Evolutionary conservation across 148 eudicot species (phyloP).

Genomic region (Cornus controversa): DNA sequence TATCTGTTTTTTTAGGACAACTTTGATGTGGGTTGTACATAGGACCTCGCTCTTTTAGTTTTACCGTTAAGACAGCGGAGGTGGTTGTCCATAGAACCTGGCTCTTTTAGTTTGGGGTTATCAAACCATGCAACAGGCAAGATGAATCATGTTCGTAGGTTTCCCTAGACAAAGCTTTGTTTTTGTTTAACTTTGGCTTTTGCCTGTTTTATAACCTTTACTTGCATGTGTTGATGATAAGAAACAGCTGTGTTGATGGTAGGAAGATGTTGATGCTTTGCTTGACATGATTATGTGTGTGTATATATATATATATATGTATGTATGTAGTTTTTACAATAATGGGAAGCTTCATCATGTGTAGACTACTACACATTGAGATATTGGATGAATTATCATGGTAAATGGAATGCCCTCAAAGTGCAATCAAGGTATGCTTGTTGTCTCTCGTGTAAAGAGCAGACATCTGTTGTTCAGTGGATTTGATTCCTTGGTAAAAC

Average conservation of each 20-base stretch:
- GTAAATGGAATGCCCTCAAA: no score
- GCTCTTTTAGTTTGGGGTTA: not conserved
- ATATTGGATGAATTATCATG: no score
- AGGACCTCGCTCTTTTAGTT: not conserved
- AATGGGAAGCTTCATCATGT: no score
- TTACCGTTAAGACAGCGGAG: not conserved
- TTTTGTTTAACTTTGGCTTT: not conserved
- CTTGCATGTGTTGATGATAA: not conserved
- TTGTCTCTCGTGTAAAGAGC: no score
- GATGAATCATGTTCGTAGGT: not conserved
- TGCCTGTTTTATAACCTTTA: not conserved
- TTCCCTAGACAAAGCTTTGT: not conserved
- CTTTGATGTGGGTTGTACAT: not conserved
- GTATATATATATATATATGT: no score
- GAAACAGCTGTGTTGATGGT: no score
- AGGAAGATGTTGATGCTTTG: not conserved
- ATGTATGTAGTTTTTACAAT: no score
- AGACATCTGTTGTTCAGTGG: no score
- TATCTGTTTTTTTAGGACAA: not conserved
- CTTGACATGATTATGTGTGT: not conserved
- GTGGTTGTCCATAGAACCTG: not conserved
- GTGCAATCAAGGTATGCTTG: no score
- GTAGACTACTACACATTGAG: no score
- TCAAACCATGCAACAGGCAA: not conserved
- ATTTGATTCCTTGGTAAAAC: no score